Conservation (phyloP, 2,329 filamentous ascomycete species). For the Fusarium foetens region DNA sequence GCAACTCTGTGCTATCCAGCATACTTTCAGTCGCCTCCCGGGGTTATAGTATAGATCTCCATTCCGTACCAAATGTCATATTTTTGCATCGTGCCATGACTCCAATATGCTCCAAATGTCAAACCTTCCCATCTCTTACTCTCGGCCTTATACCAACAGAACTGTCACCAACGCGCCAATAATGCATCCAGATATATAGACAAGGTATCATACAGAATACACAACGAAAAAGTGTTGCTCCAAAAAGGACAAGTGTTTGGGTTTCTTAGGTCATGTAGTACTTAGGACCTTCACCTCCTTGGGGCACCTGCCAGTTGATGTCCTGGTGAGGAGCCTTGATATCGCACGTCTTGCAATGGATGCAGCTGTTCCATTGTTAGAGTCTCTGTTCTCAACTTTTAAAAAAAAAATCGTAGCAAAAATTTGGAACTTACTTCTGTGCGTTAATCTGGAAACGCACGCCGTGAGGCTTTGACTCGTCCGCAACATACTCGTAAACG, state of each 20-base stretch:
- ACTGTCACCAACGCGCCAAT: conserved; percentile 31
- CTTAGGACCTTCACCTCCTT: conserved; percentile 84
- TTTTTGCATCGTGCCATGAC: conserved; percentile 24
- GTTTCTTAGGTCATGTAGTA: conserved; percentile 71
- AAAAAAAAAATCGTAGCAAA: neutral
- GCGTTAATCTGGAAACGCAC: conserved; percentile 98
- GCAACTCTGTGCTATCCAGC: neutral
- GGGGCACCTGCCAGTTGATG: conserved; percentile 96
- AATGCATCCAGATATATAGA: conserved; percentile 40
- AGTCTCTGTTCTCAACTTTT: neutral
- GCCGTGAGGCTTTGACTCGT: conserved; percentile 83
- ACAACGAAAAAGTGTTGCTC: conserved; percentile 12
- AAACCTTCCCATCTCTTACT: conserved; percentile 22
- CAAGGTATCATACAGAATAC: conserved; percentile 44
- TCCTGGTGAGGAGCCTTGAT: conserved; percentile 98
- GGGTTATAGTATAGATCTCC: neutral
- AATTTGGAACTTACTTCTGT: conserved; percentile 84
- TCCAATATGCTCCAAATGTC: conserved; percentile 31
- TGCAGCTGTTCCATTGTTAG: conserved; percentile 71
- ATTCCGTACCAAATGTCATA: conserved; percentile 6
- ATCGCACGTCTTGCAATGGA: conserved; percentile 99
- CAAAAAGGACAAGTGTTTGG: neutral
- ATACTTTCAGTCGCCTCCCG: neutral
- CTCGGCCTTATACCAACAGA: conserved; percentile 7
- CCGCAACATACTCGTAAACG: conserved; percentile 98